These are phyloP conservation scores for Pholiota adiposa DNA, from an alignment of 1,284 basidiomycete genomes.

Conservation along the genomic window DNA sequence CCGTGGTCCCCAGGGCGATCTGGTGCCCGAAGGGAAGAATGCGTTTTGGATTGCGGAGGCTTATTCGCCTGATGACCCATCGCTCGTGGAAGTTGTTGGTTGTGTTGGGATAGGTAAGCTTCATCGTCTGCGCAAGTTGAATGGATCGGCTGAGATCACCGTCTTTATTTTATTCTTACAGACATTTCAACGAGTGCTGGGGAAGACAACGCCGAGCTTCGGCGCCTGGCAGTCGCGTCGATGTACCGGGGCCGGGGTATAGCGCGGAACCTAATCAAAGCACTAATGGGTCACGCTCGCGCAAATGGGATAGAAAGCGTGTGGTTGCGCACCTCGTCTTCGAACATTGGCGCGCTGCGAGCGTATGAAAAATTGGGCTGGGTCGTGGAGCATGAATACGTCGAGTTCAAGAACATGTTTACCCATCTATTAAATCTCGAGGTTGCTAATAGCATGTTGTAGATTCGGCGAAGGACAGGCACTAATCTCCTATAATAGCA, in stretches of 20 bases:
- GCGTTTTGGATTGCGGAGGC: conserved; percentile 35
- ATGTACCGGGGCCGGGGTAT: conserved; percentile 20
- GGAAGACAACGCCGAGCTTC: conserved; percentile 20
- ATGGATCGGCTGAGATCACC: no score
- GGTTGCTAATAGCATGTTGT: not conserved
- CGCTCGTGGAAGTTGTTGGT: conserved; percentile 27
- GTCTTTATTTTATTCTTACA: no score
- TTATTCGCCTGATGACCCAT: conserved; percentile 9
- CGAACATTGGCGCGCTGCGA: conserved; percentile 15
- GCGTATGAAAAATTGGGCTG: conserved; percentile 25
- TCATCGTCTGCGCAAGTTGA: no score
- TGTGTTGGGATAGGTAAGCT: conserved; percentile 29
- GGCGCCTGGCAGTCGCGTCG: conserved; percentile 22
- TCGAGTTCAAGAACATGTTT: conserved; percentile 1
- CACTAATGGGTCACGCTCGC: conserved; percentile 16
- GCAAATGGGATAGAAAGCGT: conserved; percentile 12
- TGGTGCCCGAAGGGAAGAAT: conserved; percentile 23
- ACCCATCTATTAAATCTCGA: conserved; percentile 1
- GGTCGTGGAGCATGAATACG: conserved; percentile 6
- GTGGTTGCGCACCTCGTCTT: conserved; percentile 16
- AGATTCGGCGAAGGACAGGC: no score
- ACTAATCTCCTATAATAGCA: no score
- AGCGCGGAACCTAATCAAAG: conserved; percentile 12
- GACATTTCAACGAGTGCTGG: conserved; percentile 6
- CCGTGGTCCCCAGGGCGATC: not conserved